A percentile compares a stretch with the other conserved stretches of the same genome.
Evolutionary conservation across 169 alveolate species (phyloP).

Genomic region (Plasmodium chabaudi): DNA sequence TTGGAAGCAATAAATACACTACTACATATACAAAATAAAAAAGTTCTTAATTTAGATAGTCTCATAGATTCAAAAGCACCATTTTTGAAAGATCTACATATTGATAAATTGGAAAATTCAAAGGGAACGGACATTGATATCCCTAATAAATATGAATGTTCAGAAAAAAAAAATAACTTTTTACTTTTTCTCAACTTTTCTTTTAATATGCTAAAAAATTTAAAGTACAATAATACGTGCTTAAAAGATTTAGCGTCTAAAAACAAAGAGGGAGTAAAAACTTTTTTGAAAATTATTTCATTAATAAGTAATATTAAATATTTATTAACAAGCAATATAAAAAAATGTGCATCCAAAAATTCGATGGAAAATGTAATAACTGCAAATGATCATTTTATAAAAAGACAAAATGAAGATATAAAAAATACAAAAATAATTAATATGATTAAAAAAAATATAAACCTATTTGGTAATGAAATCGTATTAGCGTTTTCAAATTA

Average conservation of each 20-base stretch:
- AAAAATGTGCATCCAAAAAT: not conserved
- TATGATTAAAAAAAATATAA: conserved; percentile 32
- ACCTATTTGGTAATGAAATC: conserved; percentile 26
- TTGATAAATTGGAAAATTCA: too few species aligned
- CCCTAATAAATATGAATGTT: too few species aligned
- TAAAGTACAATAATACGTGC: conserved; percentile 15
- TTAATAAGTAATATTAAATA: conserved; percentile 37
- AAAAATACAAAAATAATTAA: conserved; percentile 16
- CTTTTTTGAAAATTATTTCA: conserved; percentile 50
- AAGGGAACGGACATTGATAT: not conserved
- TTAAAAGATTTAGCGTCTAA: not conserved
- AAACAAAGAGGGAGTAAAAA: conserved; percentile 4
- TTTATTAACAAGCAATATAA: conserved; percentile 31
- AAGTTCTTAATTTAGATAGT: not conserved
- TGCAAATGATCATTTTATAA: not conserved
- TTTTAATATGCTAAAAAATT: conserved; percentile 44
- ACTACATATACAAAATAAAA: conserved; percentile 9
- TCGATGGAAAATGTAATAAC: not conserved
- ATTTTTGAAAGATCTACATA: conserved; percentile 18
- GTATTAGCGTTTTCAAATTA: conserved; percentile 25
- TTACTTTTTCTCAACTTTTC: conserved; percentile 33
- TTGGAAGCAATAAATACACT: conserved; percentile 27
- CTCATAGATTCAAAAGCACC: conserved; percentile 12
- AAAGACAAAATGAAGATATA: not conserved
- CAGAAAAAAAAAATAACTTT: conserved; percentile 6